These are phyloP conservation scores for Pythium oligandrum DNA, from an alignment of 352 stramenopile genomes.

Conservation along the genomic window DNA sequence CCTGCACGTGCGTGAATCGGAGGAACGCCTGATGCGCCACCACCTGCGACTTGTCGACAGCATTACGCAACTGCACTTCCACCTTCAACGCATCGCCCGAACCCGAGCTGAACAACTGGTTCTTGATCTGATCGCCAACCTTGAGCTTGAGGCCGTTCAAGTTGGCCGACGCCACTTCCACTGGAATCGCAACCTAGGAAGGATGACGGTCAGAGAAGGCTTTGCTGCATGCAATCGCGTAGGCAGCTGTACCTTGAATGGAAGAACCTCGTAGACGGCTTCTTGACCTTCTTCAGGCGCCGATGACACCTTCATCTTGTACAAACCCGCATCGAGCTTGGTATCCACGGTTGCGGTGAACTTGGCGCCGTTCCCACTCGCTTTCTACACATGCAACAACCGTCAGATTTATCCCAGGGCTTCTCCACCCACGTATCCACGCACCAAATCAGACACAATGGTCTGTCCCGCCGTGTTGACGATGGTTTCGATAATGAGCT, in stretches of 20 bases:
- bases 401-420: background rate
- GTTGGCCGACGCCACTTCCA: conserved; percentile 44
- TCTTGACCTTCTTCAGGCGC: conserved; percentile 34
- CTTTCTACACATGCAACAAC: conserved; percentile 28
- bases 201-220: background rate
- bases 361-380: conserved; percentile 55
- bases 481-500: conserved; percentile 61
- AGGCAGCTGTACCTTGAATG: conserved; percentile 39
- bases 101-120: conserved; percentile 49
- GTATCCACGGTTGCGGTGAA: conserved; percentile 41
- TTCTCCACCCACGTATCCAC: conserved; percentile 8
- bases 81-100: conserved; percentile 52
- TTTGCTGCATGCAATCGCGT: background rate
- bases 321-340: conserved; percentile 57
- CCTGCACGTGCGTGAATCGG: conserved; percentile 50
- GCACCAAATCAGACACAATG: conserved; percentile 55
- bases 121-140: conserved; percentile 46
- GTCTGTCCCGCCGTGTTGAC: conserved; percentile 57
- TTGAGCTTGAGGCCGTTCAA: conserved; percentile 51
- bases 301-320: conserved; percentile 76
- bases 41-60: conserved; percentile 47
- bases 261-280: conserved; percentile 52
- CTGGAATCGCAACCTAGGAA: conserved; percentile 48
- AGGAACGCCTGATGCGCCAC: conserved; percentile 76
- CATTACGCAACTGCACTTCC: conserved; percentile 52